Conservation (phyloP, 306 rosid species). For the Quercus cerris region DNA sequence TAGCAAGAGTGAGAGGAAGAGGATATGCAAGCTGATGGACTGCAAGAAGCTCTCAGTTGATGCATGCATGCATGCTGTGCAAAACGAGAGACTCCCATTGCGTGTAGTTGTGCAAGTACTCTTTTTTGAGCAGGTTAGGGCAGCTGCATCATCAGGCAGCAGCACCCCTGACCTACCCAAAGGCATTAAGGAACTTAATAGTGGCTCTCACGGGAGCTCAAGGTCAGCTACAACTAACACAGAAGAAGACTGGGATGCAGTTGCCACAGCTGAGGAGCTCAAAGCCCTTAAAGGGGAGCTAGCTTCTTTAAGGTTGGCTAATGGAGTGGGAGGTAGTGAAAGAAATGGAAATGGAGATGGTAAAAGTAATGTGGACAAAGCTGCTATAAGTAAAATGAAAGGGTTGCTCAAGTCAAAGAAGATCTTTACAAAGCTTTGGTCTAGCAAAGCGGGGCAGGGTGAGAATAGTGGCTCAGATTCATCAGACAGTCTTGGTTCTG, state of each 20-base stretch:
- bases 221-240: conserved; percentile 81
- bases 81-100: conserved; percentile 92
- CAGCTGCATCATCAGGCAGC: conserved; percentile 72
- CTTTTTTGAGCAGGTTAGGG: conserved; percentile 87
- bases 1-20: conserved; percentile 80
- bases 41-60: conserved; percentile 84
- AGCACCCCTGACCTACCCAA: conserved; percentile 90
- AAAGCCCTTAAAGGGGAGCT: conserved; percentile 82
- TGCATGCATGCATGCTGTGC: conserved; percentile 91
- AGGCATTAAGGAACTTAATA: conserved; percentile 65
- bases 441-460: conserved; percentile 79
- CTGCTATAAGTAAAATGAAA: conserved; percentile 73
- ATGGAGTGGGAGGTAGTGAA: conserved; percentile 40
- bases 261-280: conserved; percentile 79
- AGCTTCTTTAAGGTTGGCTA: conserved; percentile 72
- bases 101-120: conserved; percentile 94
- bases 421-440: conserved; percentile 72
- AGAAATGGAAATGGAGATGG: conserved; percentile 58
- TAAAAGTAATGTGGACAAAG: conserved; percentile 58
- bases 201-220: conserved; percentile 76
- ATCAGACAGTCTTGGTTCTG: conserved; percentile 78
- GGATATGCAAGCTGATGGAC: conserved; percentile 94
- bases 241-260: conserved; percentile 72
- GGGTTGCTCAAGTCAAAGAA: conserved; percentile 79
- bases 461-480: conserved; percentile 96